Evolutionary conservation across 306 rosid species (phyloP).

Genomic region (Acacia confusa): DNA sequence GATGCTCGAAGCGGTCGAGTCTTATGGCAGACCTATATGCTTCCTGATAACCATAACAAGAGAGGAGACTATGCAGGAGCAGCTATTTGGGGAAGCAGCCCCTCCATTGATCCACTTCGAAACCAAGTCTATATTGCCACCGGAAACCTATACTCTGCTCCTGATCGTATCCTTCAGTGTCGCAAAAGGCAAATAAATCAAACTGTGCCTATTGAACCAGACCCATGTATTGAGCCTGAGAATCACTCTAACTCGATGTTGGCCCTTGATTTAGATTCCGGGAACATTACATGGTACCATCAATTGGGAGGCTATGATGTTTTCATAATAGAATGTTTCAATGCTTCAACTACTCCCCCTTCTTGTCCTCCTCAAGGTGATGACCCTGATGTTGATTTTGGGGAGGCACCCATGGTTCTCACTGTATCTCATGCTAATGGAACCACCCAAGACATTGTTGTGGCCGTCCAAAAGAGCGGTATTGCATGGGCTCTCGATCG

Average conservation of each 20-base stretch:
- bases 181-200: slow-evolving; percentile 50
- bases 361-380: background rate
- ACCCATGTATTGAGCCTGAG: slow-evolving; percentile 58
- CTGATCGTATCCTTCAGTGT: slow-evolving; percentile 39
- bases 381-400: slow-evolving; percentile 49
- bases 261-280: slow-evolving; percentile 60
- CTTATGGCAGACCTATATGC: slow-evolving; percentile 60
- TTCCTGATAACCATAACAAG: slow-evolving; percentile 49
- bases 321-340: background rate
- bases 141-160: slow-evolving; percentile 63
- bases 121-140: slow-evolving; percentile 60
- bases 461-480: slow-evolving; percentile 59
- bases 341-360: background rate
- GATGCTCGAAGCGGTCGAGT: slow-evolving; percentile 39
- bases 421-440: slow-evolving; percentile 17
- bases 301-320: slow-evolving; percentile 80
- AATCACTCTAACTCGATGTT: slow-evolving; percentile 61
- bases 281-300: slow-evolving; percentile 53
- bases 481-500: slow-evolving; percentile 57
- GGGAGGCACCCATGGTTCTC: slow-evolving; percentile 53
- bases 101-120: slow-evolving; percentile 52
- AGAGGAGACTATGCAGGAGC: slow-evolving; percentile 55
- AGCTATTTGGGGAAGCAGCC: slow-evolving; percentile 79
- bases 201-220: slow-evolving; percentile 39
- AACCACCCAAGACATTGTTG: slow-evolving; percentile 39